Evolutionary conservation across 305 asterid species (phyloP).

Genomic region (Solanum hybrid): DNA sequence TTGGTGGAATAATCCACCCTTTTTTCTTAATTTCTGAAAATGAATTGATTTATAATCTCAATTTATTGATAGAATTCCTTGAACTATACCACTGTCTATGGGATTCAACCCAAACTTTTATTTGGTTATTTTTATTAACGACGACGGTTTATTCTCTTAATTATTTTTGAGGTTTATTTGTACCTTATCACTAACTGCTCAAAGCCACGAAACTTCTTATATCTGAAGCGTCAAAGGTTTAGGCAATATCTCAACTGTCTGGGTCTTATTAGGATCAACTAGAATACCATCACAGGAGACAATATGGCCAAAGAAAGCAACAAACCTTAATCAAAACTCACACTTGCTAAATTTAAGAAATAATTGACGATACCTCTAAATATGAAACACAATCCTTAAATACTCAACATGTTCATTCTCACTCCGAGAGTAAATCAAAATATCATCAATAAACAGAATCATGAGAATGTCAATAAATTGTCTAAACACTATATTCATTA

Average conservation of each 20-base stretch:
- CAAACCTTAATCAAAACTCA: not conserved
- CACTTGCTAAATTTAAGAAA: not conserved
- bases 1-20: not conserved
- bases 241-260: not conserved
- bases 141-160: not conserved
- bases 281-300: not conserved
- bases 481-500: not conserved
- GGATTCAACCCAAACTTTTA: not conserved
- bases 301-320: not conserved
- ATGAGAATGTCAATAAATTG: not conserved
- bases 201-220: not conserved
- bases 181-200: not conserved
- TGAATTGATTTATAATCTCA: not conserved
- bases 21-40: not conserved
- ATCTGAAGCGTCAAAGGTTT: not conserved
- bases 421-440: not conserved
- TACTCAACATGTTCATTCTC: not conserved
- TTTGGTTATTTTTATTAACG: not conserved
- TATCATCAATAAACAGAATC: not conserved
- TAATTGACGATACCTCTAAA: not conserved
- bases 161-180: not conserved
- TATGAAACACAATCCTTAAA: not conserved
- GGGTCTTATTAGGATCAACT: not conserved
- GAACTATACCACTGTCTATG: not conserved
- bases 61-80: not conserved